Evolutionary conservation across 1,139 yeast species (phyloP).

Genomic region (Kodamaea suecica): DNA sequence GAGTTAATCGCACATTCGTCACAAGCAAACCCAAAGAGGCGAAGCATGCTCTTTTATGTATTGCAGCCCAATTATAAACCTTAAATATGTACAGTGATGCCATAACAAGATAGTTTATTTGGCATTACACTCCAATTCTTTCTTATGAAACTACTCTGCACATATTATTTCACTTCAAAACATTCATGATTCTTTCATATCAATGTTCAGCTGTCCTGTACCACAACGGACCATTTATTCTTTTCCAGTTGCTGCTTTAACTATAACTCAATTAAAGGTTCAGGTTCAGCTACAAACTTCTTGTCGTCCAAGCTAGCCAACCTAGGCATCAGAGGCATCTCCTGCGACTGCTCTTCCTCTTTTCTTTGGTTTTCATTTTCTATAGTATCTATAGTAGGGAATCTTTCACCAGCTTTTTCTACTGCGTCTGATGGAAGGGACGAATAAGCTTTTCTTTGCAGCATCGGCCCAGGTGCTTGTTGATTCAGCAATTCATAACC

Average conservation of each 20-base stretch:
- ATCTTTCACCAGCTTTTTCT: constrained; percentile 15
- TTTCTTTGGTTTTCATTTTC: constrained; percentile 8
- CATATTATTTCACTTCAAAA: too few relatives aligned
- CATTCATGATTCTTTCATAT: too few relatives aligned
- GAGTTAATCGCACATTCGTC: too few relatives aligned
- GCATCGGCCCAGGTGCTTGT: constrained; percentile 1
- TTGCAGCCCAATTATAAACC: too few relatives aligned
- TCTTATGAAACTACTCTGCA: too few relatives aligned
- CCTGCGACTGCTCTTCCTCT: constrained; percentile 3
- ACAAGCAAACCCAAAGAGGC: too few relatives aligned
- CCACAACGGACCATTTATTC: too few relatives aligned
- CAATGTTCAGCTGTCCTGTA: too few relatives aligned
- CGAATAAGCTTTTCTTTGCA: constrained; percentile 13
- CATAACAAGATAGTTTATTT: too few relatives aligned
- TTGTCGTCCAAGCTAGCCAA: constrained; percentile 8
- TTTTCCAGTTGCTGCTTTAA: neutral
- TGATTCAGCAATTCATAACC: constrained; percentile 6
- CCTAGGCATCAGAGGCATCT: constrained; percentile 9
- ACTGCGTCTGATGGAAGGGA: constrained; percentile 16
- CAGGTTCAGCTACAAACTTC: constrained; percentile 26
- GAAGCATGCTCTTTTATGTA: too few relatives aligned
- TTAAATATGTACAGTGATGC: too few relatives aligned
- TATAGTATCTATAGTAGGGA: constrained; percentile 13
- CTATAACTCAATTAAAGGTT: constrained; percentile 38
- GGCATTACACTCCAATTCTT: too few relatives aligned